These are phyloP conservation scores for Thielaviopsis cerberus DNA, from an alignment of 2,329 filamentous ascomycete genomes.

Conservation along the genomic window DNA sequence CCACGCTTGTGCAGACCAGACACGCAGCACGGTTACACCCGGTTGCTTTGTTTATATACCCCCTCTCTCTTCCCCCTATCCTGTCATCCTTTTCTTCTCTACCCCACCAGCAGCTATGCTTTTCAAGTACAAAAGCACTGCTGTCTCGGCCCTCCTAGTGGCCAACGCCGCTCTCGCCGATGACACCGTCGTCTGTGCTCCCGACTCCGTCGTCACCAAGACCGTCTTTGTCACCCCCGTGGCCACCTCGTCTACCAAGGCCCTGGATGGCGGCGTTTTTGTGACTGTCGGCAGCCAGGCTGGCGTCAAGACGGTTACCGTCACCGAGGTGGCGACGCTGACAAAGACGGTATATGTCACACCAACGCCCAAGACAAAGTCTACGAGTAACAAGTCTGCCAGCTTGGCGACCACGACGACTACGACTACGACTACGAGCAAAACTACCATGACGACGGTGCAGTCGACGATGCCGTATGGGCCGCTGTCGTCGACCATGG, in stretches of 20 bases:
- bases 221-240: constrained; percentile 1
- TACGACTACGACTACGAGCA: too few species aligned
- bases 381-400: background rate
- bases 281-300: background rate
- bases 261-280: background rate
- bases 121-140: constrained; percentile 6
- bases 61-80: background rate
- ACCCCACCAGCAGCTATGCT: background rate
- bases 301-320: background rate
- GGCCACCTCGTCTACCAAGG: background rate
- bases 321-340: background rate
- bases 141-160: constrained; percentile 3
- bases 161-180: constrained; percentile 2
- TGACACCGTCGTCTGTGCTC: constrained; percentile 3
- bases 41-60: background rate
- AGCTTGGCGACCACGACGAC: background rate
- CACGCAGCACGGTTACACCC: too few species aligned
- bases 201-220: background rate
- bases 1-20: too few species aligned
- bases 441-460: too few species aligned
- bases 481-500: background rate
- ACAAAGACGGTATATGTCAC: background rate
- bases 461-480: background rate
- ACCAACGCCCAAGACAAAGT: background rate
- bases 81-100: background rate